phyloP scores from a whole-genome alignment of 345 rosid genomes.

The Ailanthus altissimus region DNA sequence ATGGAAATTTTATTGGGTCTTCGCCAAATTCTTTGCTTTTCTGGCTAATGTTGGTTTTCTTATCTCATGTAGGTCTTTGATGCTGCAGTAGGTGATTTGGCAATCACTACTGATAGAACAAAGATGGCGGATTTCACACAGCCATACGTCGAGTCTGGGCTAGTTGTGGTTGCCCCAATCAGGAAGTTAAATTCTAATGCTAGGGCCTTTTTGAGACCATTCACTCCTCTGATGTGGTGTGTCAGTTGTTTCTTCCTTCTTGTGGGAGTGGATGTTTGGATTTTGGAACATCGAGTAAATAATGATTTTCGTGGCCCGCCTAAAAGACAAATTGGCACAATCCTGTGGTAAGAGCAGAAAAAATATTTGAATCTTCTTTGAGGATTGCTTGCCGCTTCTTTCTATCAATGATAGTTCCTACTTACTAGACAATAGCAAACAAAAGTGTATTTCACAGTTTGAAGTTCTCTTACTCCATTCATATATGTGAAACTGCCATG shows the following conservation, averaged over 20 bases:
- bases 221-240: conserved; percentile 23
- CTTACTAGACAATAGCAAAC: background rate
- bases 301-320: conserved; percentile 39
- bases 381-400: background rate
- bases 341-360: too few species aligned
- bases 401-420: background rate
- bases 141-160: conserved; percentile 26
- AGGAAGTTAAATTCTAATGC: conserved; percentile 15
- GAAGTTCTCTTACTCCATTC: background rate
- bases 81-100: conserved; percentile 31
- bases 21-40: too few species aligned
- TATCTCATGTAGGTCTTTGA: conserved; percentile 24
- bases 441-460: background rate
- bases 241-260: conserved; percentile 20
- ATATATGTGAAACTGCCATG: background rate
- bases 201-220: conserved; percentile 27
- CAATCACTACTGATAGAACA: conserved; percentile 25
- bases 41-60: too few species aligned
- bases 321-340: conserved; percentile 23
- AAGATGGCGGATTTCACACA: conserved; percentile 33
- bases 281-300: conserved; percentile 31
- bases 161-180: conserved; percentile 30
- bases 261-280: conserved; percentile 31
- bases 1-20: too few species aligned
- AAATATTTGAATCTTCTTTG: background rate